These are phyloP conservation scores for Saturnispora ahearnii DNA, from an alignment of 805 yeast species.

Conservation along the genomic window DNA sequence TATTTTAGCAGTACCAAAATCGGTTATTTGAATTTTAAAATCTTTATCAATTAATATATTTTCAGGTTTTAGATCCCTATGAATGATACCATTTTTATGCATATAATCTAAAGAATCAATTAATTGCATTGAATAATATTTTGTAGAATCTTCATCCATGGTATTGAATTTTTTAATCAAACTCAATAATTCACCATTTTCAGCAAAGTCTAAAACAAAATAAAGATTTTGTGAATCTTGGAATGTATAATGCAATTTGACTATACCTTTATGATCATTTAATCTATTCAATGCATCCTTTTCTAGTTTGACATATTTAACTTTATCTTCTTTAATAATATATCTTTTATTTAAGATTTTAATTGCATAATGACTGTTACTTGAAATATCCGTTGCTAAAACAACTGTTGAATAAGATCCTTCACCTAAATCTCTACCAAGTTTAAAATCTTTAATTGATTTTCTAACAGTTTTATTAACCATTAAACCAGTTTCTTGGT, in stretches of 20 bases:
- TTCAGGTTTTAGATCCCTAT: constrained; percentile 79
- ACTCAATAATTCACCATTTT: constrained; percentile 66
- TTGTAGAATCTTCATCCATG: constrained; percentile 57
- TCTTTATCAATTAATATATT: constrained; percentile 59
- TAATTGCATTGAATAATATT: constrained; percentile 64
- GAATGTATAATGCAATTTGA: constrained; percentile 66
- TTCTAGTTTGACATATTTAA: constrained; percentile 76
- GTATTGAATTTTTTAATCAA: constrained; percentile 64
- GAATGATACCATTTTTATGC: constrained; percentile 70
- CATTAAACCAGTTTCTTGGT: constrained; percentile 37
- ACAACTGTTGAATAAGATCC: constrained; percentile 95
- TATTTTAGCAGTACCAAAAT: constrained; percentile 77
- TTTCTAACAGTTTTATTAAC: constrained; percentile 41
- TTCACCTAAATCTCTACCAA: constrained; percentile 85
- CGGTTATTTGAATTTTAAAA: constrained; percentile 61
- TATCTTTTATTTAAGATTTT: constrained; percentile 70
- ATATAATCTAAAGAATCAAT: constrained; percentile 63
- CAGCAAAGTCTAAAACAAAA: constrained; percentile 70
- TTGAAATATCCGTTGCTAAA: constrained; percentile 68
- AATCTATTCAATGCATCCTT: constrained; percentile 69
- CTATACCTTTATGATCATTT: constrained; percentile 45
- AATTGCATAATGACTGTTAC: constrained; percentile 59
- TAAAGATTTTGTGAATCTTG: constrained; percentile 69
- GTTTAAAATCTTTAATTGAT: constrained; percentile 74
- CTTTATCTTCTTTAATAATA: constrained; percentile 72